Percentiles rank a stretch among this genome's conserved stretches.
Evolutionary conservation across 768 basidiomycete species (phyloP).

Genomic region (Neoboletus subvelutipes): DNA sequence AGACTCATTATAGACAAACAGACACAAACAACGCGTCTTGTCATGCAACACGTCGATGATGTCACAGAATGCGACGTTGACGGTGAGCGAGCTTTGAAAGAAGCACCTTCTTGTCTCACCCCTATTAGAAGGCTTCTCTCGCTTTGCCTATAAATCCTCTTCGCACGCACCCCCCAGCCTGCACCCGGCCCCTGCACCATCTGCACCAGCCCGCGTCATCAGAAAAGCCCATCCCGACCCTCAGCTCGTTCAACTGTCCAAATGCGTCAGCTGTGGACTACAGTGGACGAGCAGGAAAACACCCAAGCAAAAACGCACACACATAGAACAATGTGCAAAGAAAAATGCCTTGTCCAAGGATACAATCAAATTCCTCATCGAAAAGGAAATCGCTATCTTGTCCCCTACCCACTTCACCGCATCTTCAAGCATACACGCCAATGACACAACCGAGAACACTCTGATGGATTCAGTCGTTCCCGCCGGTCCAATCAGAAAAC

Average conservation of each 20-base stretch:
- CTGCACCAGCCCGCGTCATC: neutral
- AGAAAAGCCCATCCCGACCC: constrained; percentile 23
- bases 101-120: neutral
- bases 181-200: neutral
- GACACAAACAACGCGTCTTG: constrained; percentile 47
- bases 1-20: constrained; percentile 27
- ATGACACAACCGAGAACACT: constrained; percentile 27
- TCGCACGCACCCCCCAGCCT: neutral
- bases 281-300: constrained; percentile 73
- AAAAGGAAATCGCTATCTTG: constrained; percentile 41
- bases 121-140: constrained; percentile 23
- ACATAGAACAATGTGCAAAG: constrained; percentile 68
- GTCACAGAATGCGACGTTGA: too few relatives aligned
- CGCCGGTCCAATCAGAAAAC: constrained; percentile 46
- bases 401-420: neutral
- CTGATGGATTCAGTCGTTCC: constrained; percentile 55
- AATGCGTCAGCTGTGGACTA: constrained; percentile 64
- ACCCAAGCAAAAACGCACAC: constrained; percentile 57
- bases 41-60: constrained; percentile 8
- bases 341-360: constrained; percentile 54
- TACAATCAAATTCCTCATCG: constrained; percentile 53
- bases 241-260: constrained; percentile 48
- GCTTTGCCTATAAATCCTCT: constrained; percentile 38
- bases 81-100: neutral
- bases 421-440: neutral